A percentile compares a stretch with the other conserved stretches of the same genome.
phyloP scores from a whole-genome alignment of 1,284 basidiomycete genomes.

The Golubevia pallescens region DNA sequence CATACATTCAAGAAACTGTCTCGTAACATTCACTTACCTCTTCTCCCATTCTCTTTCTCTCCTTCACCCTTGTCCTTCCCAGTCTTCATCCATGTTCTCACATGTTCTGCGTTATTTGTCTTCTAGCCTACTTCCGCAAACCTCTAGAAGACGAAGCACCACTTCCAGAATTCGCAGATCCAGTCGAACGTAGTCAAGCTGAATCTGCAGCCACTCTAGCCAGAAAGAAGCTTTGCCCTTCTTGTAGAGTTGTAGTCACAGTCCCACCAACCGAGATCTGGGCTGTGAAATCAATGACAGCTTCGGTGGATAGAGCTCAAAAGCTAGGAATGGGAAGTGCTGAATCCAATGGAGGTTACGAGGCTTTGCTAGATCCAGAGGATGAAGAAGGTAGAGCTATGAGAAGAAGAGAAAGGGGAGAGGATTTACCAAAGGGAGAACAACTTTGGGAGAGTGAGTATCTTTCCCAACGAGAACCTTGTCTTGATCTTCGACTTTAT shows the following conservation, averaged over 20 bases:
- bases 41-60: slow-evolving; percentile 16
- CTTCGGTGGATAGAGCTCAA: slow-evolving; percentile 24
- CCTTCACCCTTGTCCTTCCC: slow-evolving; percentile 11
- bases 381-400: slow-evolving; percentile 19
- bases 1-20: slow-evolving; percentile 8
- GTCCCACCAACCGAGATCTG: slow-evolving; percentile 49
- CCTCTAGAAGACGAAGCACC: slow-evolving; percentile 23
- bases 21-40: too few relatives aligned
- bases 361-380: slow-evolving; percentile 15
- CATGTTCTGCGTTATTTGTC: slow-evolving; percentile 51
- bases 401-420: slow-evolving; percentile 10
- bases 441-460: slow-evolving; percentile 31
- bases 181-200: slow-evolving; percentile 9
- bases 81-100: slow-evolving; percentile 53
- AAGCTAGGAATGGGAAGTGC: background rate
- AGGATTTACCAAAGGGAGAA: slow-evolving; percentile 25
- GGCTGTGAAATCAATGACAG: slow-evolving; percentile 41
- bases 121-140: slow-evolving; percentile 50
- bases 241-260: slow-evolving; percentile 43
- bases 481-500: slow-evolving; percentile 15
- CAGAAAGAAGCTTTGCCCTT: slow-evolving; percentile 52
- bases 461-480: too few relatives aligned
- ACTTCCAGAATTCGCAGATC: slow-evolving; percentile 6
- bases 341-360: background rate
- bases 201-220: slow-evolving; percentile 24